Evolutionary conservation across 164 flowering plant species (phyloP).

Genomic region (Sextonia rubra): DNA sequence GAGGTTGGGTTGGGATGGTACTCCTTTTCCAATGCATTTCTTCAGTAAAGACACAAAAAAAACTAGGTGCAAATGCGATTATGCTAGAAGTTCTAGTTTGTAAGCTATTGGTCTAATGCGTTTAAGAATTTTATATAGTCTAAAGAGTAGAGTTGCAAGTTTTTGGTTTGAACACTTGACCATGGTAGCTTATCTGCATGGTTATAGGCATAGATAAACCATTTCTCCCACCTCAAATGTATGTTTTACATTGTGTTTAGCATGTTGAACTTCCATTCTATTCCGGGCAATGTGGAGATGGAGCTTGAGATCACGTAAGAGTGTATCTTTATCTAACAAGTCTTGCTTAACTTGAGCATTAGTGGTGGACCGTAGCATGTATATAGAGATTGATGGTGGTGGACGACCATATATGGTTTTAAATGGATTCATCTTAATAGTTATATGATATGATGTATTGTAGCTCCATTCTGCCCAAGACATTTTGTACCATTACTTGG

Average conservation of each 20-base stretch:
- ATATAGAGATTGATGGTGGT: background rate
- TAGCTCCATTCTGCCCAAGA: background rate
- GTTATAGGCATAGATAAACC: background rate
- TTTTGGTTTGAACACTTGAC: background rate
- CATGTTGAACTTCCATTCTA: background rate
- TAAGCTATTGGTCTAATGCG: background rate
- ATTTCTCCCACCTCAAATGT: background rate
- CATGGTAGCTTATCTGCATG: background rate
- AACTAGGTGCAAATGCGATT: background rate
- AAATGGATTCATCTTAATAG: background rate
- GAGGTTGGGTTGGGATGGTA: too few species aligned
- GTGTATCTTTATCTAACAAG: background rate
- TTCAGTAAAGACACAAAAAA: background rate
- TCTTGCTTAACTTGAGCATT: background rate
- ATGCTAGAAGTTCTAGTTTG: background rate
- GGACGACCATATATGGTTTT: background rate
- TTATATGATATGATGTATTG: background rate
- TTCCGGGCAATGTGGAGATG: background rate
- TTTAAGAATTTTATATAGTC: background rate
- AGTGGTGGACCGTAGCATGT: background rate
- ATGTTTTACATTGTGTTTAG: background rate
- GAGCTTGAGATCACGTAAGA: background rate
- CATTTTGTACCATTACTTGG: background rate
- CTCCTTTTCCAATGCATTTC: background rate
- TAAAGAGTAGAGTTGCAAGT: background rate